Base-by-base conservation (phyloP, 768 basidiomycete genomes). In the Mycena galopus region DNA sequence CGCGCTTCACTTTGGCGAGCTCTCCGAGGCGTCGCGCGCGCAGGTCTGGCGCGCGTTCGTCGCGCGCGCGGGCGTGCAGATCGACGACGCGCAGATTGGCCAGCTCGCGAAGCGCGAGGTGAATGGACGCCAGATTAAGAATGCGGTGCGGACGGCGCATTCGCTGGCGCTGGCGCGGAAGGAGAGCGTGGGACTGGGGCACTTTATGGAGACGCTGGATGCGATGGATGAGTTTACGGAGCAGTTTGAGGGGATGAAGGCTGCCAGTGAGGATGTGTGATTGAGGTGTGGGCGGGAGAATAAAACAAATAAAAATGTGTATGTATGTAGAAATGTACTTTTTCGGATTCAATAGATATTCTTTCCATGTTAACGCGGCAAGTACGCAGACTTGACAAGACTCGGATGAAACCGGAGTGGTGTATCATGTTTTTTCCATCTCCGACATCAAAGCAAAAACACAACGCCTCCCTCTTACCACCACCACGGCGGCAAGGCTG, bases 91-190 rank as follows among this genome's bases (percentile, higher is more conserved):
- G 29, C 81, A 91, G 69, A 83, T 90, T 47, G 79, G 76, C 33
- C 79, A 82, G 53, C 82, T 92, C 9, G 87, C 88, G 4, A 82
- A 80, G 77, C 83, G 87, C 72, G 83, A 87, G 51, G 83, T 92
- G 69, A 92, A 92, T 76, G 91, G 91, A 12, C 77, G 90, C 51
- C 89, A 91, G 81, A 92, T 92, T 77, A 93, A 91, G 87, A 92
- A 93, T 73, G 89, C 89, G 8, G 89, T 88, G 27, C 83, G 89
- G 72, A 92, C 90, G 2, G 91, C 91, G n/a, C 86, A 87, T 65
- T 88, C 89, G 61, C 82, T 92, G 33, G 91, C 91, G 19, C 69
- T 82, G 6, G 89, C 86, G 0, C 79, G 86, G 23, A 82, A 84
- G 39, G 85, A 89, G 79, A 79, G 77, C 53, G 80, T 92, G 16